Base-by-base conservation (phyloP, 2,329 filamentous ascomycete genomes). In the Mycosphaerella sp. region DNA sequence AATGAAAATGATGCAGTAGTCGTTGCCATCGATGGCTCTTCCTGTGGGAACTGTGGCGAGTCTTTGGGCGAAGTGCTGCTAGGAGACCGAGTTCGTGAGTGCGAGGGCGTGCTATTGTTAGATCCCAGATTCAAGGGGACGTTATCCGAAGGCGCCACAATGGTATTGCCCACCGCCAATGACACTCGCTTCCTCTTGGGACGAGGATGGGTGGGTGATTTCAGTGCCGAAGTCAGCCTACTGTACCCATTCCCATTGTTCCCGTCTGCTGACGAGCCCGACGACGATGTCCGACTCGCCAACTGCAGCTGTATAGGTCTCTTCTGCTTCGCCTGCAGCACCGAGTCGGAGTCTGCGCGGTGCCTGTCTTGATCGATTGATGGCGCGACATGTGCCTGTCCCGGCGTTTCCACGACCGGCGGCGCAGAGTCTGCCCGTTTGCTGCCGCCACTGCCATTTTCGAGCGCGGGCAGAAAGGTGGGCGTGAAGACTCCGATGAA, bases 401-500 rank as follows among this genome's bases (percentile, higher is more conserved):
- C 18, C n/a, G 12, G 34, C 4, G 13, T 35, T 18, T 28, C 10
- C 10, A n/a, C 48, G 8, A 32, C 48, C 9, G 49, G 49, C 12
- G 64, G 63, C 9, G 61, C 64, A 16, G 66, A 66, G 9, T 57
- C 58, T 37, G 59, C 51, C 18, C 64, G 56, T 10, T 32, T 44
- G 16, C 37, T 34, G 10, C 28, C 37, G 17, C 17, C 27, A 28
- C 41, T 44, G 13, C 37, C 35, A 8, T 42, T 27, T n/a, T 66
- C 64, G 28, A 70, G 46, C 14, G 66, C 61, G 9, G 66, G 62
- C n/a, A 70, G 54, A 49, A 60, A 70, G 8, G 59, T 55, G 17
- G 66, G 67, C 37, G 66, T 70, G 58, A 69, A 70, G 30, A 70
- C 54, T 18, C 67, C 67, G 21, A 67, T 47, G 25, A 70, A 63